Conservation (phyloP, 1,139 yeast species). For the Kodamaea alishanica region DNA sequence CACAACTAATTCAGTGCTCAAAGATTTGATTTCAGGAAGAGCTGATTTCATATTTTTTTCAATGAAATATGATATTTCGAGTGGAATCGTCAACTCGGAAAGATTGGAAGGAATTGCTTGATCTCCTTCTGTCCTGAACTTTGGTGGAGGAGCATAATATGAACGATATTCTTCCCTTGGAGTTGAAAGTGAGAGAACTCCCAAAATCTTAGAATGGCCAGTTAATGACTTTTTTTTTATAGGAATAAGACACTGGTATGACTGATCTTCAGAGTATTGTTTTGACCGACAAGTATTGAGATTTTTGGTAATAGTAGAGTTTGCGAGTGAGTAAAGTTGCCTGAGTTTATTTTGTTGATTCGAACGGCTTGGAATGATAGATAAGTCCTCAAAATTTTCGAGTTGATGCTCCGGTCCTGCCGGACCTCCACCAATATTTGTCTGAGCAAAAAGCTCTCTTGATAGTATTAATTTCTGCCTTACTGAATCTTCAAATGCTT, state of each 20-base stretch:
- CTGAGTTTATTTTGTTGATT: slow-evolving; percentile 23
- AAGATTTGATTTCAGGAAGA: slow-evolving; percentile 29
- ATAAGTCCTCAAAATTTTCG: slow-evolving; percentile 9
- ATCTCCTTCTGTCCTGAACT: slow-evolving; percentile 18
- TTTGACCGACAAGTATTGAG: slow-evolving; percentile 14
- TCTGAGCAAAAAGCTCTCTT: slow-evolving; percentile 13
- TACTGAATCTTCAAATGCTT: slow-evolving; percentile 36
- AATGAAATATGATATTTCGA: slow-evolving; percentile 31
- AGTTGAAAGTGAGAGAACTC: slow-evolving; percentile 35
- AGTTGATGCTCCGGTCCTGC: slow-evolving; percentile 1
- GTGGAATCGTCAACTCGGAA: slow-evolving; percentile 30
- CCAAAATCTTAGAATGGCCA: slow-evolving; percentile 31
- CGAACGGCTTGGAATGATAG: slow-evolving; percentile 17
- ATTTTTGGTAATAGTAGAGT: slow-evolving; percentile 17
- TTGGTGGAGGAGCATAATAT: slow-evolving; percentile 34
- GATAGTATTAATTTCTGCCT: slow-evolving; percentile 32
- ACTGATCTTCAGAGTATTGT: slow-evolving; percentile 19
- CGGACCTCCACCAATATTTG: slow-evolving; percentile 4
- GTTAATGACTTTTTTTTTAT: slow-evolving; percentile 37
- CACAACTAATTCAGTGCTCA: slow-evolving; percentile 32
- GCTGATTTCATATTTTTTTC: slow-evolving; percentile 14
- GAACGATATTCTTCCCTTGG: slow-evolving; percentile 31
- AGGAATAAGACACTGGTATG: slow-evolving; percentile 33
- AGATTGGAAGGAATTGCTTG: slow-evolving; percentile 5
- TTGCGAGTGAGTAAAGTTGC: slow-evolving; percentile 32